Base-by-base conservation (phyloP, 2,329 filamentous ascomycete genomes). In the Dactylellina cionopaga region DNA sequence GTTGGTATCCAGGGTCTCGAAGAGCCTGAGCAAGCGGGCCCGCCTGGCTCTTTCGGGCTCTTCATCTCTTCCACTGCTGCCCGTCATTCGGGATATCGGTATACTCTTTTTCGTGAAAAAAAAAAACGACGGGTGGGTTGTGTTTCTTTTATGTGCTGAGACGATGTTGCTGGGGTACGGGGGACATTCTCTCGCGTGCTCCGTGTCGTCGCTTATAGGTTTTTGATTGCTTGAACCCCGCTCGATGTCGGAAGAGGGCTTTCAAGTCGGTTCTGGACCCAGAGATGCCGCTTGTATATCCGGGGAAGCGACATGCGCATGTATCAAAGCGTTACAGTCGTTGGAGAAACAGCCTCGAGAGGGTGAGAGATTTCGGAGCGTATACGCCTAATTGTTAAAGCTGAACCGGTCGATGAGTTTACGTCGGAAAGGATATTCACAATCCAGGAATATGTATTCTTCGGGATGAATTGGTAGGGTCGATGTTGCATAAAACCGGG, bases 1-100 rank as follows among this genome's bases (percentile, higher is more conserved):
- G 75, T 88, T 86, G 75, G 89, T 89, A 80, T 96, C 92, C 76
- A 99, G 86, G 78, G 87, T 89, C 79, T 83, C 84, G 93, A 94
- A 98, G 78, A 98, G 87, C 80, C 88, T 85, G 82, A 92, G 89
- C 77, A 97, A 87, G 78, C 93, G 87, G 81, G 88, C 86, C 82
- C 96, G 91, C 79, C 90, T 88, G 31, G 52, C 71, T 47, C 65
- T 31, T 59, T 70, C 58, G 31, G 62, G 54, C 37, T 69, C 59
- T 49, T 70, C 58, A 62, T 59, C 27, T 35, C 35, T 46, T 44
- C 35, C 51, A n/a, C 44, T 52, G 51, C n/a, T n/a, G n/a, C 60
- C 59, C 66, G 58, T 58, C 66, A 71, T 52, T 56, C 43, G 46
- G 44, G 37, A 56, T 44, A 29, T 10, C 9, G n/a, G 13, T 11